A percentile compares a stretch with the other conserved stretches of the same genome.
These are phyloP conservation scores for Wickerhamiella sorbophila DNA, from an alignment of 805 yeast genomes.

Conservation along the genomic window DNA sequence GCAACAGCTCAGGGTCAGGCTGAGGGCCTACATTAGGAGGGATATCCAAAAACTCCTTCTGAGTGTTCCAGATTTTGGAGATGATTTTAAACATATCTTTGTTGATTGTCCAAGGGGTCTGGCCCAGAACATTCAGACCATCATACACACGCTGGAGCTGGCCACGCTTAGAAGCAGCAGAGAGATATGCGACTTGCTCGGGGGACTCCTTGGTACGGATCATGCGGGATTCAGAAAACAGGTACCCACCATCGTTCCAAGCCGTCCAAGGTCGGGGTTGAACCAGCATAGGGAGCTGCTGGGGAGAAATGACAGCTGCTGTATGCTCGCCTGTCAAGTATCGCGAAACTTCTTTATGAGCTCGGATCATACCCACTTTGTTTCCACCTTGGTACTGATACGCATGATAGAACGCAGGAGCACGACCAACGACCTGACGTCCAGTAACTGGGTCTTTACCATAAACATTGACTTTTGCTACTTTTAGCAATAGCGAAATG, in stretches of 20 bases:
- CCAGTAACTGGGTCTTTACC: constrained; percentile 75
- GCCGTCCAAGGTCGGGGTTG: constrained; percentile 81
- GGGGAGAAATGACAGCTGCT: constrained; percentile 62
- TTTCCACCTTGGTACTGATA: constrained; percentile 71
- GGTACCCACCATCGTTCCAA: constrained; percentile 75
- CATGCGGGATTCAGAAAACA: constrained; percentile 44
- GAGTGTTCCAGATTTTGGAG: constrained; percentile 76
- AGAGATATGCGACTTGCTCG: constrained; percentile 78
- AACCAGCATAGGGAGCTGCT: constrained; percentile 80
- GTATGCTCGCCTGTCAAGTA: constrained; percentile 53
- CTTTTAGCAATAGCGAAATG: constrained; percentile 58
- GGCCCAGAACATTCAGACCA: constrained; percentile 76
- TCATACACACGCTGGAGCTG: constrained; percentile 52
- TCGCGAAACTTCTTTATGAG: constrained; percentile 54
- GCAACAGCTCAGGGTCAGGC: constrained; percentile 31
- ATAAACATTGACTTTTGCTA: constrained; percentile 65
- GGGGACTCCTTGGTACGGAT: constrained; percentile 74
- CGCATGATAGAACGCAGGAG: constrained; percentile 84
- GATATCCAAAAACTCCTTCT: constrained; percentile 57
- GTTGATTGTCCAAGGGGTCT: constrained; percentile 88
- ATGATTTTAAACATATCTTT: constrained; percentile 51
- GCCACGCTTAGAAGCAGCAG: constrained; percentile 63
- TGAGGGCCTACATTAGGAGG: constrained; percentile 35
- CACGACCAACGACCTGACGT: constrained; percentile 47
- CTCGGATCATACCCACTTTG: constrained; percentile 64